Evolutionary conservation across 208 protist species (phyloP).

Genomic region (Lotmaria passim): DNA sequence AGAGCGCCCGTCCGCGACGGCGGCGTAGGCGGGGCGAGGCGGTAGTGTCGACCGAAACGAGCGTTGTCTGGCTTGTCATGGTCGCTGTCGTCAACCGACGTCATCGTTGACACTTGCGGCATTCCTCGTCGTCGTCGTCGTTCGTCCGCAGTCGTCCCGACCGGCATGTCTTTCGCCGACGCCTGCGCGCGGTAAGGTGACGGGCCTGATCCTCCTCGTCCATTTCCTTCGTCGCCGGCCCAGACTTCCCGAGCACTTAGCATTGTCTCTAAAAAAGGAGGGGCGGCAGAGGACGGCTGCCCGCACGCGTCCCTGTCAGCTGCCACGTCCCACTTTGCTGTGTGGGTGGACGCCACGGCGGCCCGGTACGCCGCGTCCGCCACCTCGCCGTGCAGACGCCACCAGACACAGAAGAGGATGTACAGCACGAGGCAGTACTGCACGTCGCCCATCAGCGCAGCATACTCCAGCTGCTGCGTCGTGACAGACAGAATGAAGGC

Average conservation of each 20-base stretch:
- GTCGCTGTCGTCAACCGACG: constrained; percentile 12
- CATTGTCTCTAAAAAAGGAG: too few relatives aligned
- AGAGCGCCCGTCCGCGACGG: too few relatives aligned
- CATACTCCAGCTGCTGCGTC: constrained; percentile 70
- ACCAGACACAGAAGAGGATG: constrained; percentile 82
- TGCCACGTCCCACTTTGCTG: neutral
- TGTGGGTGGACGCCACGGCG: neutral
- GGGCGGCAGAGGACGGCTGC: neutral
- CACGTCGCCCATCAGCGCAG: constrained; percentile 77
- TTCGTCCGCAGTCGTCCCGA: neutral
- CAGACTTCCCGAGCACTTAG: neutral
- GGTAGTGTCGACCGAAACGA: too few relatives aligned
- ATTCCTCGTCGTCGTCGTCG: constrained; percentile 9
- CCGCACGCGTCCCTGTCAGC: neutral
- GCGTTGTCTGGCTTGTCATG: neutral
- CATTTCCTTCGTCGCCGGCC: neutral
- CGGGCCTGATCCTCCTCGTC: neutral
- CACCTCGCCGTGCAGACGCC: constrained; percentile 58
- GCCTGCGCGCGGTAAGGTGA: too few relatives aligned
- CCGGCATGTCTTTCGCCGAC: neutral
- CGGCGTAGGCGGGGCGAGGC: neutral
- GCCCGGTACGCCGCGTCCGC: constrained; percentile 32
- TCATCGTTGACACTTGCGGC: constrained; percentile 6
- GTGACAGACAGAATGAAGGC: constrained; percentile 62
- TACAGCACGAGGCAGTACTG: constrained; percentile 85